Evolutionary conservation across 2,329 filamentous ascomycete species (phyloP).

Genomic region (Claviceps fusiformis): DNA sequence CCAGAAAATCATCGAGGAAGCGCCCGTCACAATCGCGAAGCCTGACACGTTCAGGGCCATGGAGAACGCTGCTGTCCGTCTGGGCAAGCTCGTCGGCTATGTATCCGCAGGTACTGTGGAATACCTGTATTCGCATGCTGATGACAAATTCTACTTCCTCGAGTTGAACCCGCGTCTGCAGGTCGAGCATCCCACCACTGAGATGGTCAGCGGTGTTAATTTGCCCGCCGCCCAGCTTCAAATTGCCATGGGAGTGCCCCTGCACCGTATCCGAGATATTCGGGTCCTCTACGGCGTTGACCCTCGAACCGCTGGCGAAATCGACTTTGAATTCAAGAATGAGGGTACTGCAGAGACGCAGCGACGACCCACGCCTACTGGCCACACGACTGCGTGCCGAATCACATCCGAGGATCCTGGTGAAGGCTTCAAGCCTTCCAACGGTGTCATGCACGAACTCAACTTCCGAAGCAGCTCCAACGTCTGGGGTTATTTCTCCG

Average conservation of each 20-base stretch:
- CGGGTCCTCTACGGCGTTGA: constrained; percentile 91
- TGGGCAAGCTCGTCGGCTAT: constrained; percentile 90
- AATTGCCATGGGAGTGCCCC: constrained; percentile 94
- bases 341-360: constrained; percentile 73
- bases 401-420: constrained; percentile 98
- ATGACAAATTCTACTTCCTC: constrained; percentile 99
- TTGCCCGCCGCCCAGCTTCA: constrained; percentile 94
- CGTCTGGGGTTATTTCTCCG: constrained; percentile 99
- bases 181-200: constrained; percentile 97
- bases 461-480: constrained; percentile 99
- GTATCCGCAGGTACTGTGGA: constrained; percentile 98
- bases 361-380: constrained; percentile 82
- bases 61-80: constrained; percentile 90
- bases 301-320: constrained; percentile 69
- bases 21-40: constrained; percentile 92
- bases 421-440: constrained; percentile 98
- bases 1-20: constrained; percentile 99
- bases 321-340: constrained; percentile 93
- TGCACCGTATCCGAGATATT: constrained; percentile 93
- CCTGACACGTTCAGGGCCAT: constrained; percentile 81
- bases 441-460: constrained; percentile 96
- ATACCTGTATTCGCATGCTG: constrained; percentile 94
- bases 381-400: constrained; percentile 94
- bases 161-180: constrained; percentile 98
- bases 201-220: constrained; percentile 98